Percentiles rank a stretch among this genome's conserved stretches.
Conservation (phyloP, 208 protist species). For the Wallacemonas sp. region DNA sequence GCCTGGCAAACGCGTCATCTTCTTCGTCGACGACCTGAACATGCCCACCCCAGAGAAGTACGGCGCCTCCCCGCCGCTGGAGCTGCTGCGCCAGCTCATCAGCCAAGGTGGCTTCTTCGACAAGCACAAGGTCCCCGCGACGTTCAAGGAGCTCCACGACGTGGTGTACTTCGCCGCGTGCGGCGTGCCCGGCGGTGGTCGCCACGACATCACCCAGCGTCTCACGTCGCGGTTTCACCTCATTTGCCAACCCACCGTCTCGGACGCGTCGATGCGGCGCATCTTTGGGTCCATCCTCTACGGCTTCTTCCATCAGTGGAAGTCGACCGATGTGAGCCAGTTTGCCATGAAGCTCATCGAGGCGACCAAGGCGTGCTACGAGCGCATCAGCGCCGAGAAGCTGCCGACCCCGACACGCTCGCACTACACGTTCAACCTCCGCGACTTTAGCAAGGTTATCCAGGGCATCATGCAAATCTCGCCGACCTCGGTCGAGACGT, state of each 20-base stretch:
- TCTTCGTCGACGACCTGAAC: constrained; percentile 97
- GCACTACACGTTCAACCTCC: constrained; percentile 99
- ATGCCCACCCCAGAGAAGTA: constrained; percentile 95
- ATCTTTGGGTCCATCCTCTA: constrained; percentile 97
- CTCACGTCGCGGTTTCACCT: constrained; percentile 94
- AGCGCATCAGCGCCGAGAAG: constrained; percentile 92
- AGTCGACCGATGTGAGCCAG: constrained; percentile 38
- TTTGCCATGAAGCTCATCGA: constrained; percentile 83
- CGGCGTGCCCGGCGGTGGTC: constrained; percentile 95
- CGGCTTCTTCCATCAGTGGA: constrained; percentile 84
- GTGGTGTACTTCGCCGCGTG: constrained; percentile 90
- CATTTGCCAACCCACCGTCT: constrained; percentile 93
- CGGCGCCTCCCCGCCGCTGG: constrained; percentile 94
- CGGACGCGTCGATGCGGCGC: constrained; percentile 74
- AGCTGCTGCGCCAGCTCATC: constrained; percentile 95
- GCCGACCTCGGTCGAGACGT: constrained; percentile 49
- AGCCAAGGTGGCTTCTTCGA: constrained; percentile 93
- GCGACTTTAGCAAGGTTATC: constrained; percentile 97
- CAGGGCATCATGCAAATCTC: constrained; percentile 95
- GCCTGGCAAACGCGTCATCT: constrained; percentile 86
- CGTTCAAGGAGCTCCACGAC: constrained; percentile 93
- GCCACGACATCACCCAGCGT: constrained; percentile 92
- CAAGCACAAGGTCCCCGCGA: constrained; percentile 91
- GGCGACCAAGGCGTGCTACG: constrained; percentile 95
- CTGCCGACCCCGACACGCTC: constrained; percentile 97